These are phyloP conservation scores for Volutella citrinella DNA, from an alignment of 2,329 filamentous ascomycete species.

Conservation along the genomic window DNA sequence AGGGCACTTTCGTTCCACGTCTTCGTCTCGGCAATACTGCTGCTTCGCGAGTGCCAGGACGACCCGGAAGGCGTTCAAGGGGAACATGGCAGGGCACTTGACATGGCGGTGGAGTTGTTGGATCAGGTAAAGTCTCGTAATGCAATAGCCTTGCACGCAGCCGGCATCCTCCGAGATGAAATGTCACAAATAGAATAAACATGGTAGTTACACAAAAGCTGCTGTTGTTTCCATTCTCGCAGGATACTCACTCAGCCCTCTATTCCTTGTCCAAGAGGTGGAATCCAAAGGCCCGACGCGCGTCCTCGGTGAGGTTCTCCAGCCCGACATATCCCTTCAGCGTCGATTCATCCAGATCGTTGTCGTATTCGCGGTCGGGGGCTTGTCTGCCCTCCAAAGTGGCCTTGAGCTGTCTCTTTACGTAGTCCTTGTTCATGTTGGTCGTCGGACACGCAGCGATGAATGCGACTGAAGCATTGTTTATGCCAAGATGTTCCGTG, in stretches of 20 bases:
- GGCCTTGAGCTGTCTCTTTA: slow-evolving; percentile 16
- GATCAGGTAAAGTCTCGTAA: slow-evolving; percentile 9
- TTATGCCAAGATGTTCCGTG: slow-evolving; percentile 31
- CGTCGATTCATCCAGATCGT: slow-evolving; percentile 10
- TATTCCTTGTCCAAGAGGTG: slow-evolving; percentile 6
- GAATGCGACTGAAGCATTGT: slow-evolving; percentile 33
- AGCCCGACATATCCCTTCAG: slow-evolving; percentile 14
- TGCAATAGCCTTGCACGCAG: slow-evolving; percentile 2
- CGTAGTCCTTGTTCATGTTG: slow-evolving; percentile 18
- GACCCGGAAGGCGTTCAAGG: neutral
- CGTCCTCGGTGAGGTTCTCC: slow-evolving; percentile 5
- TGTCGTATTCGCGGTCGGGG: slow-evolving; percentile 6
- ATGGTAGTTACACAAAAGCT: too few species aligned
- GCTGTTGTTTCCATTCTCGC: too few species aligned
- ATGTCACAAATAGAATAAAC: too few species aligned
- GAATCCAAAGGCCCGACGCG: slow-evolving; percentile 11
- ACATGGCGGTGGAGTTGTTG: slow-evolving; percentile 4
- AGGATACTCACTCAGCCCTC: too few species aligned
- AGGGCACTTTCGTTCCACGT: slow-evolving; percentile 10
- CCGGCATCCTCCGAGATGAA: slow-evolving; percentile 5
- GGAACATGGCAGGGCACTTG: slow-evolving; percentile 2
- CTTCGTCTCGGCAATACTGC: slow-evolving; percentile 5
- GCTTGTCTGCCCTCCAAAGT: slow-evolving; percentile 7
- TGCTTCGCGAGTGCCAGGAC: slow-evolving; percentile 6
- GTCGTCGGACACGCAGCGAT: slow-evolving; percentile 36